Base-by-base conservation (phyloP, 2,329 filamentous ascomycete genomes). In the Cordyceps sp. region DNA sequence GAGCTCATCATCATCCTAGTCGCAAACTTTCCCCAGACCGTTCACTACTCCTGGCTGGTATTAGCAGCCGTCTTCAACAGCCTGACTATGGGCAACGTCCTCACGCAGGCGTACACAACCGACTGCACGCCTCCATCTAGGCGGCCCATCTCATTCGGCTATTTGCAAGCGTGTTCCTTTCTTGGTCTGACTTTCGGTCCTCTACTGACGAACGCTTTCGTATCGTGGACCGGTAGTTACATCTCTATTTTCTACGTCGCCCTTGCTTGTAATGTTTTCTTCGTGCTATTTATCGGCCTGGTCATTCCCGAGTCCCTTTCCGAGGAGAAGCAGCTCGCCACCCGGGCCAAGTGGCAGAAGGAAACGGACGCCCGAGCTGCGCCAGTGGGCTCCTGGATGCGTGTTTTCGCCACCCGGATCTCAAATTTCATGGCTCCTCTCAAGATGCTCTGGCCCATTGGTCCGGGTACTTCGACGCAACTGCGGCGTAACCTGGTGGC, bases 91-190 rank as follows among this genome's bases (percentile, higher is more conserved):
- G 78, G 78, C 19, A 79, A 78, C 29, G 60, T 78, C 16, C 59
- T 93, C 36, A 76, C 73, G 16, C 78, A 92, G 50, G 84, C 88
- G 0, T 98, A 96, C 53, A 78, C 81, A 10, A 77, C 83, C 26
- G 90, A 98, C 53, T 93, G 84, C 53, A 88, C 85, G 1, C 63
- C 79, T 4, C 81, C 85, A 0, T 78, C 80, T 20, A 73, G 72
- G 45, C 74, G 90, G 15, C 81, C 78, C 37, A 78, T 93, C 7
- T 73, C 76, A 4, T 90, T 96, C 51, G 86, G 84, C 6, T 88
- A 86, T 49, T 78, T 96, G 44, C 83, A 96, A 45, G 85, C 83
- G 9, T 85, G 78, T 42, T 62, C 96, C 8, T 96, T 93, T 52
- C 67, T 70, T 2, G 90, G 90, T n/a, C 72, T 96, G 29, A 88